These are phyloP conservation scores for Neurospora sublineolata DNA, from an alignment of 495 filamentous ascomycete species.

Conservation along the genomic window DNA sequence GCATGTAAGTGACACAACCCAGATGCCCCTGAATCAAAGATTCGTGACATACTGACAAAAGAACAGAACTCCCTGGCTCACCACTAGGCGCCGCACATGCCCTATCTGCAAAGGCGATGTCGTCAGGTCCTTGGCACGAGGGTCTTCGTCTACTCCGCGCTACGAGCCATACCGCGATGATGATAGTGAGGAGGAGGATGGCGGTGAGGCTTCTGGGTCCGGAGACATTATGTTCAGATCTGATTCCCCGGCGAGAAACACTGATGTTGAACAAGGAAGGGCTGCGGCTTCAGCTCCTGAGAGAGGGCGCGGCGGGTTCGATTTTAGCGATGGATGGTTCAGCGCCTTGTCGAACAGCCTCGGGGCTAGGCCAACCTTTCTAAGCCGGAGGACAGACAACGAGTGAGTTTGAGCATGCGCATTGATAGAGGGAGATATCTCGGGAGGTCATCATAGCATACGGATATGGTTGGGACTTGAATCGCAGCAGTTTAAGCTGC, in stretches of 20 bases:
- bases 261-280: slow-evolving; percentile 21
- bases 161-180: slow-evolving; percentile 38
- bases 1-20: slow-evolving; percentile 67
- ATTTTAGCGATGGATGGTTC: slow-evolving; percentile 1
- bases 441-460: neutral
- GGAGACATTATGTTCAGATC: slow-evolving; percentile 2
- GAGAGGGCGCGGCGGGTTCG: neutral
- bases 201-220: slow-evolving; percentile 8
- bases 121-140: slow-evolving; percentile 48
- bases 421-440: neutral
- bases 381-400: slow-evolving; percentile 40
- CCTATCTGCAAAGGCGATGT: slow-evolving; percentile 98
- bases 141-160: slow-evolving; percentile 30
- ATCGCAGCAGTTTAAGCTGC: neutral
- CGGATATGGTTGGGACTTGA: neutral
- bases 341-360: neutral
- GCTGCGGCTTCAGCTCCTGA: neutral
- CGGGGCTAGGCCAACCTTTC: slow-evolving; percentile 30
- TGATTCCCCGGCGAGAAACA: slow-evolving; percentile 4
- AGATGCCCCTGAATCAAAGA: neutral
- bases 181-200: slow-evolving; percentile 34
- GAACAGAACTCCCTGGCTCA: slow-evolving; percentile 89
- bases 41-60: slow-evolving; percentile 13
- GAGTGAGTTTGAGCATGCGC: neutral
- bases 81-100: slow-evolving; percentile 85